phyloP scores from a whole-genome alignment of 805 yeast genomes.

The Blastobotrys peoriensis region DNA sequence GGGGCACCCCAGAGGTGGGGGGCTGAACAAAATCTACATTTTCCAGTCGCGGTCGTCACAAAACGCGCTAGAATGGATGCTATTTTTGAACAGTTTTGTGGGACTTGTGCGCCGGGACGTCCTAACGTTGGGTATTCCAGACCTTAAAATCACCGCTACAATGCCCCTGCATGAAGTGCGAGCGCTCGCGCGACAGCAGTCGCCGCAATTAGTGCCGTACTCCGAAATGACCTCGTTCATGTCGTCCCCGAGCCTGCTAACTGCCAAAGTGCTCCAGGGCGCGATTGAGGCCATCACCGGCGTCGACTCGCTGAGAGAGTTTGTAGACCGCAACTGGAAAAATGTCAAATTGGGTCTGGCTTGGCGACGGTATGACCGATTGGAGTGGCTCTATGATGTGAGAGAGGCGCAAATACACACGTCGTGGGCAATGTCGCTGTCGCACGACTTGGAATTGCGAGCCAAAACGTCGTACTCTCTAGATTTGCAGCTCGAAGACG shows the following conservation, averaged over 20 bases:
- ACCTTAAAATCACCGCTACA: conserved; percentile 37
- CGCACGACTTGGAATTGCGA: conserved; percentile 59
- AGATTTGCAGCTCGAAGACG: conserved; percentile 19
- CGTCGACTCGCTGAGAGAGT: conserved; percentile 14
- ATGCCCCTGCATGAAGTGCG: conserved; percentile 36
- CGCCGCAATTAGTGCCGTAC: conserved; percentile 5
- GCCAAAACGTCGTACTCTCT: conserved; percentile 27
- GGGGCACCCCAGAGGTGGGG: conserved; percentile 19
- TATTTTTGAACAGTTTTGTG: conserved; percentile 45
- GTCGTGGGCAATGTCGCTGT: conserved; percentile 37
- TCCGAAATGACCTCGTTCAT: conserved; percentile 4
- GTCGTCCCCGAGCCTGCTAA: conserved; percentile 13
- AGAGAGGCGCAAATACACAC: conserved; percentile 38
- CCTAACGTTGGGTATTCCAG: conserved; percentile 41
- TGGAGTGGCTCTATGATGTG: conserved; percentile 60
- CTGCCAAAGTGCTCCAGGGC: conserved; percentile 32
- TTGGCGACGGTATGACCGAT: conserved; percentile 64
- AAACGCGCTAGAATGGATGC: conserved; percentile 59
- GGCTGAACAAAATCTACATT: conserved; percentile 38
- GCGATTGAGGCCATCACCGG: conserved; percentile 32
- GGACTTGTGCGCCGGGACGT: conserved; percentile 31
- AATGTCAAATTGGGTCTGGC: conserved; percentile 42
- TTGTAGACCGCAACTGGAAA: conserved; percentile 14
- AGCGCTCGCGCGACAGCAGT: conserved; percentile 4
- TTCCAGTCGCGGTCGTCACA: conserved; percentile 48